Base-by-base conservation (phyloP, 2,329 filamentous ascomycete genomes). In the Colletotrichum cordylinicola region DNA sequence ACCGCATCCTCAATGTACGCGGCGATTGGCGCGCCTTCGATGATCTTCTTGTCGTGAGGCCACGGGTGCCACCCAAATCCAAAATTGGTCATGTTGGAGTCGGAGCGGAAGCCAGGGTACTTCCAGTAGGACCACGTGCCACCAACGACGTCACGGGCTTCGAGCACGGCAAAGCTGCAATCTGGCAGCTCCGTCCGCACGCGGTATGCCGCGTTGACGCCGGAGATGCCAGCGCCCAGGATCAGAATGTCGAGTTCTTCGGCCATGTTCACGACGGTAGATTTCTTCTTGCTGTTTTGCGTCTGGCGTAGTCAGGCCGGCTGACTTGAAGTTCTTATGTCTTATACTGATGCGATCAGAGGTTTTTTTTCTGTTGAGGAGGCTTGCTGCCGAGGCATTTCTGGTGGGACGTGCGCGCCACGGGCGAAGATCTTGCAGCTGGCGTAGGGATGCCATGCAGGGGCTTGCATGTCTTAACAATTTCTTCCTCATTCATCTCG, bases 71-170 rank as follows among this genome's bases (percentile, higher is more conserved):
- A 97, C 1, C 89, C 82, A 77, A 96, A 93, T 61, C 91, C 91
- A 74, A 93, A 94, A 1, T 90, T 87, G 70, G 87, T 88, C 78
- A 94, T 88, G 79, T 90, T 87, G 2, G 91, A 93, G 81, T 94
- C 92, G 55, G 91, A 93, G 48, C 92, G 91, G 74, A 96, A 91
- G 48, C 94, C 93, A 0, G 94, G 94, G 80, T 95, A 96, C 60
- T 90, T 91, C 87, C 95, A 96, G 71, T 95, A 90, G 79, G 91
- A 91, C 94, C 94, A 96, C 16, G 94, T 96, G 33, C 94, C 94
- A 15, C 94, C 94, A 10, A 96, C 86, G 56, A 89, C 86, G 72
- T 89, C 84, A 70, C 94, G 91, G 6, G 88, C 89, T 82, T 96
- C 94, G 58, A 96, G 89, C 62, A 96, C 90, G 60, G 90, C 87